A percentile compares a stretch with the other conserved stretches of the same genome.
Conservation (phyloP, 164 flowering plant genomes). For the Vitis riparia region DNA sequence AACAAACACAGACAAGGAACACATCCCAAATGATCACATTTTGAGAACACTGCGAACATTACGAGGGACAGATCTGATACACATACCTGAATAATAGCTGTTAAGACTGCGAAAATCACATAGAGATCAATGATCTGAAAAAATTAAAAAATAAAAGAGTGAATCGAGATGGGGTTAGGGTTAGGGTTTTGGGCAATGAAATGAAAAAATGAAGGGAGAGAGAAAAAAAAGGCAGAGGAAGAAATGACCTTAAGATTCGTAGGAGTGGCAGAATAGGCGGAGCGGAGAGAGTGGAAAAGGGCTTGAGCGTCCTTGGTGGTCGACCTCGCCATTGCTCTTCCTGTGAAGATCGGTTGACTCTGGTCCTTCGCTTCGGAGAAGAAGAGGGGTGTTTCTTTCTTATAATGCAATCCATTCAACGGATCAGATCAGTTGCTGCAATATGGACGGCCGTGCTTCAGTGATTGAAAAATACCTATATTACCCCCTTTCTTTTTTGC, state of each 20-base stretch:
- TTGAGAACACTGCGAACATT: too few relatives aligned
- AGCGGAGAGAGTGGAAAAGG: conserved; percentile 61
- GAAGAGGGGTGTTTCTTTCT: too few relatives aligned
- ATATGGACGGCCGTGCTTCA: too few relatives aligned
- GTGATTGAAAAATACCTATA: too few relatives aligned
- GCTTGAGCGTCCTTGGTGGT: conserved; percentile 62
- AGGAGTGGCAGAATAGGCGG: conserved; percentile 77
- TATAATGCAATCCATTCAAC: too few relatives aligned
- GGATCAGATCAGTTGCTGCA: too few relatives aligned
- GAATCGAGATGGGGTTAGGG: too few relatives aligned
- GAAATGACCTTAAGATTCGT: conserved; percentile 65
- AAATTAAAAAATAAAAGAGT: not conserved
- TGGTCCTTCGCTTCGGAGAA: too few relatives aligned
- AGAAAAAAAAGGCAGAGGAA: conserved; percentile 14
- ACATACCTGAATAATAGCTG: conserved; percentile 80
- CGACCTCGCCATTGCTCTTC: conserved; percentile 44
- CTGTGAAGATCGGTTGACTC: not conserved
- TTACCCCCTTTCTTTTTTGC: too few relatives aligned
- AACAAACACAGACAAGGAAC: too few relatives aligned
- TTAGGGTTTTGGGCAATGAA: too few relatives aligned
- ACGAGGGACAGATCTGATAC: not conserved
- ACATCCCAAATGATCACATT: too few relatives aligned
- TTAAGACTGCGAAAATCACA: conserved; percentile 66
- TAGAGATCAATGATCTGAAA: conserved; percentile 87
- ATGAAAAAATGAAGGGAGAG: not conserved